Conservation (phyloP, 805 yeast species). For the Limtongia smithiae region DNA sequence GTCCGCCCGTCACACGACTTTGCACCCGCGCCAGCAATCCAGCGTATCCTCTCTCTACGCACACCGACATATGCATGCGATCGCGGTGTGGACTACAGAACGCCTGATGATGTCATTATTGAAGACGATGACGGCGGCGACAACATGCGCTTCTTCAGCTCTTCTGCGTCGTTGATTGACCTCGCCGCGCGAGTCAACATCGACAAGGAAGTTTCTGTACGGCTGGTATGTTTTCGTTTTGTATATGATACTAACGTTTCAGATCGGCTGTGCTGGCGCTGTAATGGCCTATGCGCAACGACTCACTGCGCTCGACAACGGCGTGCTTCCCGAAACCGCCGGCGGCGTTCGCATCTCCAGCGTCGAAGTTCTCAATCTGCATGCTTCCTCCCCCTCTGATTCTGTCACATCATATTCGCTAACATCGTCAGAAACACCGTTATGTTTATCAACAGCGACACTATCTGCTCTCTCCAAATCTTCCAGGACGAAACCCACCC, state of each 20-base stretch:
- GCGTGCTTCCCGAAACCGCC: slow-evolving; percentile 1
- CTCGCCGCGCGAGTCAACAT: slow-evolving; percentile 14
- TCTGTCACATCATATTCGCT: too few relatives aligned
- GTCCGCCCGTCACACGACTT: slow-evolving; percentile 23
- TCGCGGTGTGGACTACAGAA: not conserved
- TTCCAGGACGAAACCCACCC: slow-evolving; percentile 27
- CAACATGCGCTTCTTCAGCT: not conserved
- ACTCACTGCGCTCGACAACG: slow-evolving; percentile 10
- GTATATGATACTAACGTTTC: not conserved
- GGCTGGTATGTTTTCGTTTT: not conserved
- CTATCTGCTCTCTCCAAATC: slow-evolving; percentile 34
- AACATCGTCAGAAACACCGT: slow-evolving; percentile 9
- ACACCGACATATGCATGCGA: not conserved
- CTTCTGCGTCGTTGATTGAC: slow-evolving; percentile 1
- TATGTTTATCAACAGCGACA: slow-evolving; percentile 36
- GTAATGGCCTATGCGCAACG: slow-evolving; percentile 14
- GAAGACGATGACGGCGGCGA: not conserved
- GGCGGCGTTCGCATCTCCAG: slow-evolving; percentile 23
- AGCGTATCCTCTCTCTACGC: slow-evolving; percentile 11
- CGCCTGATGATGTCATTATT: slow-evolving; percentile 2
- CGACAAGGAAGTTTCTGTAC: slow-evolving; percentile 21
- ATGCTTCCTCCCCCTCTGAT: not conserved
- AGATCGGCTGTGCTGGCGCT: slow-evolving; percentile 27
- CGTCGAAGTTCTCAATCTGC: slow-evolving; percentile 16
- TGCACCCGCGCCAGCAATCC: slow-evolving; percentile 8